Conservation (phyloP, 2,329 filamentous ascomycete species). For the Fusarium sp. region DNA sequence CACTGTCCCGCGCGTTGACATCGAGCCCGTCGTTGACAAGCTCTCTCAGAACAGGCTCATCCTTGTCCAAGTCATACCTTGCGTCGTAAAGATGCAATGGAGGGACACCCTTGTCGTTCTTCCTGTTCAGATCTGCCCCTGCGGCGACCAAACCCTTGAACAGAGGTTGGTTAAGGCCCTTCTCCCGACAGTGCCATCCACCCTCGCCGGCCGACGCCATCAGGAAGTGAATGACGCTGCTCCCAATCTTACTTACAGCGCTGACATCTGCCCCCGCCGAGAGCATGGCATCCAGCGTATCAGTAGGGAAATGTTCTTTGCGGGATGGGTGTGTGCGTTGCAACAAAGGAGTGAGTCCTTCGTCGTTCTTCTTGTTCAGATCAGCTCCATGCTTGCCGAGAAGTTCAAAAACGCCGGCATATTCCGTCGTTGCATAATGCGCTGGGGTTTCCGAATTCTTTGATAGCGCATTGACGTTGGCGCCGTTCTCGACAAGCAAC, state of each 20-base stretch:
- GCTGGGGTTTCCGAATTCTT: neutral
- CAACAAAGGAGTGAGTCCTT: neutral
- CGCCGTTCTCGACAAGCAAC: neutral
- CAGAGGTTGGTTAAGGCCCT: neutral
- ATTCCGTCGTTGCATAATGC: neutral
- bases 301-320: neutral
- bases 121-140: neutral
- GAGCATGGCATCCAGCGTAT: neutral
- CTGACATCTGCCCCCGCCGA: neutral
- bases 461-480: neutral
- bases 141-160: neutral
- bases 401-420: neutral
- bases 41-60: neutral
- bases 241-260: neutral
- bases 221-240: neutral
- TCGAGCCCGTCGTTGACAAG: neutral
- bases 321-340: neutral
- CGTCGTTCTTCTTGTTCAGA: neutral
- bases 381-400: neutral
- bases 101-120: neutral
- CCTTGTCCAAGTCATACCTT: neutral
- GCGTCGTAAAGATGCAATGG: neutral
- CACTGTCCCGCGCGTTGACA: neutral
- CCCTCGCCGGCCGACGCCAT: neutral
- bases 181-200: neutral